These are phyloP conservation scores for Pseudogymnoascus sp. DNA, from an alignment of 2,329 filamentous ascomycete species.

Conservation along the genomic window DNA sequence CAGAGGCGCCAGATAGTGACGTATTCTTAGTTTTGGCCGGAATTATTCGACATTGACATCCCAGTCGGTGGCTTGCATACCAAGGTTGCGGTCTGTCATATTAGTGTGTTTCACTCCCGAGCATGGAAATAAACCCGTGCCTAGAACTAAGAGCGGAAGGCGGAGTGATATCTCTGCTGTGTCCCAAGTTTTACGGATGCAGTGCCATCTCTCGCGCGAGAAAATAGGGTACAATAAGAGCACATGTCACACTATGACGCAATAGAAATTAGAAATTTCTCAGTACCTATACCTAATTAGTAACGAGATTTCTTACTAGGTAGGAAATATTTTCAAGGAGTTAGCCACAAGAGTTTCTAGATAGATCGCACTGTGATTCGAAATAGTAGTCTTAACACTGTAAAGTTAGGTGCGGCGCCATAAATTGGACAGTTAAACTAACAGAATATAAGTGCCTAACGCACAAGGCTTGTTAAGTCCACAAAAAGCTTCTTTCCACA, in stretches of 20 bases:
- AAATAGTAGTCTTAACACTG: background rate
- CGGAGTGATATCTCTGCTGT: background rate
- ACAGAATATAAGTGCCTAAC: background rate
- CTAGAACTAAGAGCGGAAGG: background rate
- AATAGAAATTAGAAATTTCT: no score
- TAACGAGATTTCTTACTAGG: no score
- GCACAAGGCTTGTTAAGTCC: background rate
- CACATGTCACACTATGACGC: no score
- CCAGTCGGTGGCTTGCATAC: background rate
- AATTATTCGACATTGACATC: background rate
- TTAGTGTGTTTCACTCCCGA: background rate
- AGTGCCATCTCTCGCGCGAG: background rate
- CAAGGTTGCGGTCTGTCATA: background rate
- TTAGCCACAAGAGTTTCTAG: background rate
- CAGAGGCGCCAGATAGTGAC: background rate
- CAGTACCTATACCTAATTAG: no score
- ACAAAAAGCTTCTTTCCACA: background rate
- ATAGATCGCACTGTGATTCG: background rate
- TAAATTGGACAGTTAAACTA: background rate
- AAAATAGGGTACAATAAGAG: background rate
- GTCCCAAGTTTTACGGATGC: background rate
- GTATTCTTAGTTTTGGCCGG: background rate
- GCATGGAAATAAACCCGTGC: background rate
- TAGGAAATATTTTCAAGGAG: no score
- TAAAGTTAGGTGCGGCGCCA: background rate